phyloP scores from a whole-genome alignment of 2,329 filamentous ascomycete genomes.

The Drechslera avenae region DNA sequence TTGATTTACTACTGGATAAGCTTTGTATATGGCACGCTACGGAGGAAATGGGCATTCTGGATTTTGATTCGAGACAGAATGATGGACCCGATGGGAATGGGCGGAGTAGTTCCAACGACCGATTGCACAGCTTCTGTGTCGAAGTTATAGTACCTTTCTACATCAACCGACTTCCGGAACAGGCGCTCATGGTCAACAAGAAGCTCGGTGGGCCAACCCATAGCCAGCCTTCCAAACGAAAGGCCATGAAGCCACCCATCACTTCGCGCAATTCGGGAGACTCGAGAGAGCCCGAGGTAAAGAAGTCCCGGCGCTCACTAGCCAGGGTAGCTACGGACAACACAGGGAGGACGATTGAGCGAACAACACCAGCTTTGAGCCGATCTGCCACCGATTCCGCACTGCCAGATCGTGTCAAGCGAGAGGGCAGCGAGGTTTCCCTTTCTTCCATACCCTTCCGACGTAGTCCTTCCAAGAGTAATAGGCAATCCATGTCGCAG shows the following conservation, averaged over 20 bases:
- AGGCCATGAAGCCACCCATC: conserved; percentile 47
- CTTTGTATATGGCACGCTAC: conserved; percentile 85
- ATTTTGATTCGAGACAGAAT: conserved; percentile 39
- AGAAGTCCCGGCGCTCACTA: conserved; percentile 58
- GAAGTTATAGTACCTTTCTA: conserved; percentile 86
- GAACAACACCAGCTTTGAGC: conserved; percentile 67
- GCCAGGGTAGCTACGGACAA: conserved; percentile 66
- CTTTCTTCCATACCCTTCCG: conserved; percentile 57
- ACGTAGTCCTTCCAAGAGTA: conserved; percentile 50
- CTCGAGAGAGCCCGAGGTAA: conserved; percentile 45
- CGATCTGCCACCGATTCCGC: conserved; percentile 70
- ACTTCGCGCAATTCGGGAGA: conserved; percentile 48
- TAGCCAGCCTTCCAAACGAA: conserved; percentile 61
- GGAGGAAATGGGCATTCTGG: conserved; percentile 59
- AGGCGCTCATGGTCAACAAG: conserved; percentile 72
- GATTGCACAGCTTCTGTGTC: conserved; percentile 75
- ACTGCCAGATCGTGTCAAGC: conserved; percentile 65
- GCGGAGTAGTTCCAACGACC: conserved; percentile 56
- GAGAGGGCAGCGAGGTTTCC: conserved; percentile 68
- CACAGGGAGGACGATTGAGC: conserved; percentile 56
- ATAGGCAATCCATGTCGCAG: conserved; percentile 46
- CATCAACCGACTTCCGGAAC: conserved; percentile 73
- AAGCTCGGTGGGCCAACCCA: conserved; percentile 76
- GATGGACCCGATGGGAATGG: conserved; percentile 29
- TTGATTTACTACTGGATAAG: conserved; percentile 77